A percentile compares a stretch with the other conserved stretches of the same genome.
These are phyloP conservation scores for Monilinia aucupariae DNA, from an alignment of 2,329 filamentous ascomycete species.

Conservation along the genomic window DNA sequence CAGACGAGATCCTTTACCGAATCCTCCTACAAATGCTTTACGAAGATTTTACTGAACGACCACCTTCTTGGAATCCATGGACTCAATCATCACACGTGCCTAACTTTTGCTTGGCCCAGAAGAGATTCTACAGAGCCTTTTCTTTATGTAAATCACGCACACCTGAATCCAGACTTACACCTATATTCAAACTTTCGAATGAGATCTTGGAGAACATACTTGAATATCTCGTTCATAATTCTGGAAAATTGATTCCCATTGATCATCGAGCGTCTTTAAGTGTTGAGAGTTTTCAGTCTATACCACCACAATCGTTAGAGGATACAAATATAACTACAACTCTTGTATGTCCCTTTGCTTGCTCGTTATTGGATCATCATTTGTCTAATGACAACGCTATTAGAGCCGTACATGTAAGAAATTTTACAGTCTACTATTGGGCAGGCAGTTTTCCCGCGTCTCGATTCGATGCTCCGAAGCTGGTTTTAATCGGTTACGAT, in stretches of 20 bases:
- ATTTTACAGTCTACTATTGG: constrained; percentile 46
- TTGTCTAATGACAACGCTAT: background rate
- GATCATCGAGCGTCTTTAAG: constrained; percentile 47
- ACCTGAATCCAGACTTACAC: constrained; percentile 13
- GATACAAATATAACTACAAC: constrained; percentile 38
- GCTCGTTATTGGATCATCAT: background rate
- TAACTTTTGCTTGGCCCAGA: constrained; percentile 16
- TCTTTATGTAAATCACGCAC: constrained; percentile 9
- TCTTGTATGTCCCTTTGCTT: constrained; percentile 32
- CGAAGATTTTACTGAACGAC: constrained; percentile 5
- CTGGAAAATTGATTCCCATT: constrained; percentile 45
- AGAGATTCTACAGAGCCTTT: constrained; percentile 17
- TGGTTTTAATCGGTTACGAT: constrained; percentile 45
- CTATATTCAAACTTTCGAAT: constrained; percentile 20
- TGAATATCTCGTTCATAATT: constrained; percentile 43
- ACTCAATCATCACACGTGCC: constrained; percentile 10
- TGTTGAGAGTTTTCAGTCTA: constrained; percentile 46
- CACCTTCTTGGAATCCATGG: constrained; percentile 9
- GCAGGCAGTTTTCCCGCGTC: constrained; percentile 45
- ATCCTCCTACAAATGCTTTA: constrained; percentile 14
- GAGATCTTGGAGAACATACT: constrained; percentile 20
- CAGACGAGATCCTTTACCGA: constrained; percentile 17
- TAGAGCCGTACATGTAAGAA: constrained; percentile 43
- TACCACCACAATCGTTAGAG: constrained; percentile 28
- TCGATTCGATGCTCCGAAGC: constrained; percentile 37